Percentiles rank a stretch among this genome's conserved stretches.
Evolutionary conservation across 192 early-diverging fungal species (phyloP).

Genomic region (Coemansia pectinata): DNA sequence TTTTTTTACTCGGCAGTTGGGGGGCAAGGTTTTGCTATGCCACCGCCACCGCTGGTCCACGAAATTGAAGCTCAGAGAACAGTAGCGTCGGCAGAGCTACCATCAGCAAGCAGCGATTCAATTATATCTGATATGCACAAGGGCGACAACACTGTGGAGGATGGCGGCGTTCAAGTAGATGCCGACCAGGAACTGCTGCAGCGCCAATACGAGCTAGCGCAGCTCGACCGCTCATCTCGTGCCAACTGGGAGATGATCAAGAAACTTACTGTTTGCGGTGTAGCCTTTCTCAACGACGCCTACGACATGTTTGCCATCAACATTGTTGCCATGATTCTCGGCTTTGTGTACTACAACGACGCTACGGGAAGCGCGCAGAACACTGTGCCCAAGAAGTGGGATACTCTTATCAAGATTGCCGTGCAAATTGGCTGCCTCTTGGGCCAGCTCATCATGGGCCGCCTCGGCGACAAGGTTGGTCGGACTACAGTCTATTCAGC

Average conservation of each 20-base stretch:
- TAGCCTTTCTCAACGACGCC: conserved; percentile 92
- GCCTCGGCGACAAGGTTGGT: conserved; percentile 82
- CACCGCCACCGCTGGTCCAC: conserved; percentile 11
- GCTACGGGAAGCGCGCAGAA: conserved; percentile 24
- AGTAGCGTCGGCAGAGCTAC: neutral
- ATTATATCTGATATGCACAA: neutral
- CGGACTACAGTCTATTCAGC: conserved; percentile 87
- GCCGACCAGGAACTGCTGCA: conserved; percentile 27
- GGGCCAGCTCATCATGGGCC: conserved; percentile 88
- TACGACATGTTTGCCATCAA: conserved; percentile 94
- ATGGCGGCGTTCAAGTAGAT: neutral
- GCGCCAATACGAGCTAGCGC: conserved; percentile 30
- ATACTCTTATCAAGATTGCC: conserved; percentile 81
- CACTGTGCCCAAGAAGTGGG: conserved; percentile 64
- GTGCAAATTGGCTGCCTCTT: conserved; percentile 85
- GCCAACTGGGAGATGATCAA: conserved; percentile 69
- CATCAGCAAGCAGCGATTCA: neutral
- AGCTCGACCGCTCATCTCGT: conserved; percentile 59
- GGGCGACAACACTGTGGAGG: neutral
- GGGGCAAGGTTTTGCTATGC: neutral
- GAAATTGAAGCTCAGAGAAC: conserved; percentile 15
- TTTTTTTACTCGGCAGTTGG: neutral
- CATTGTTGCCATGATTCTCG: conserved; percentile 82
- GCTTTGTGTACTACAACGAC: conserved; percentile 62
- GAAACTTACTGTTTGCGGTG: conserved; percentile 67